A percentile compares a stretch with the other conserved stretches of the same genome.
Conservation (phyloP, 2,329 filamentous ascomycete species). For the Geosmithia flava region DNA sequence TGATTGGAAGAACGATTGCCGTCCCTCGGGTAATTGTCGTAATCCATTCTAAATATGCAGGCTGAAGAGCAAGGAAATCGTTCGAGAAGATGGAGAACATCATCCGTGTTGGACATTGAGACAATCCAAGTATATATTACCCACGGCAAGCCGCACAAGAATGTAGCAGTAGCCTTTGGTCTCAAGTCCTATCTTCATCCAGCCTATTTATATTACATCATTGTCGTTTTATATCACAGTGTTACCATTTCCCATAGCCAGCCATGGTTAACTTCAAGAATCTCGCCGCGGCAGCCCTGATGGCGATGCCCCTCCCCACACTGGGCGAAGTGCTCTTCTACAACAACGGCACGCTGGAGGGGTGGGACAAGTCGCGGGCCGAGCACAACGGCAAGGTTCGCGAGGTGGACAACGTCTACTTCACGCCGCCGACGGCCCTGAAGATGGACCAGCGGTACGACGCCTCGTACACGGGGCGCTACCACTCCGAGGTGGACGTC, state of each 20-base stretch:
- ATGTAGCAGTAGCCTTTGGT: no score
- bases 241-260: background rate
- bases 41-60: no score
- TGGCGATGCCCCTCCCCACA: constrained; percentile 9
- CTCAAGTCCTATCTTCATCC: no score
- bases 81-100: no score
- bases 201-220: background rate
- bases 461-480: constrained; percentile 26
- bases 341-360: constrained; percentile 25
- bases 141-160: no score
- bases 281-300: constrained; percentile 4
- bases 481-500: constrained; percentile 34
- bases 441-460: constrained; percentile 33
- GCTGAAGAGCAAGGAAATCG: no score
- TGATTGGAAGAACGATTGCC: no score
- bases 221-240: background rate
- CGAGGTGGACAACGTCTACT: constrained; percentile 25
- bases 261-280: constrained; percentile 5
- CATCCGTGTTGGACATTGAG: no score
- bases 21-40: no score
- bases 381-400: constrained; percentile 29
- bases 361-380: constrained; percentile 24
- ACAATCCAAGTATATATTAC: no score
- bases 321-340: constrained; percentile 24
- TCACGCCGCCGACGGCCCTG: constrained; percentile 23